Evolutionary conservation across 1,284 basidiomycete species (phyloP), one percentile per base, ranked within the genome.

Genomic region (Ceratobasidium sp.): DNA sequence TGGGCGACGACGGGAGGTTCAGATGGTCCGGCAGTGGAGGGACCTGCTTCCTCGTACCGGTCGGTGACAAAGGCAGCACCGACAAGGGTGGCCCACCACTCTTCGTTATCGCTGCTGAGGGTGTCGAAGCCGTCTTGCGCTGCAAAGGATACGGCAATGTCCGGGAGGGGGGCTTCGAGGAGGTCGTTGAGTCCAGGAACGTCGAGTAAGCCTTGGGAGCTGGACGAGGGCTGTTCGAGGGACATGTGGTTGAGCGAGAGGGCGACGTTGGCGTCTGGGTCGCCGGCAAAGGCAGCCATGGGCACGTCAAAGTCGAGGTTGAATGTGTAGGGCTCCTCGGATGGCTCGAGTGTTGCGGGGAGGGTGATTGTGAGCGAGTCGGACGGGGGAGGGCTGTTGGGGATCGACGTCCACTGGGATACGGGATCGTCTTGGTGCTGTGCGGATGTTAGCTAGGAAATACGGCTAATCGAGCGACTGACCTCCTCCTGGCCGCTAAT

Each of bases 251-350:
- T 49, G 27, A 65, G 27, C 2, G 62, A 65, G 50, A 65, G 17
- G 25, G 62, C 62, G 38, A 65, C 62, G 38, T 65, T 50, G 10
- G 62, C 62, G 35, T 65, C 62, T 20, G 62, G 62, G 38, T 65
- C 62, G 50, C 47, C 50, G 38, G 49, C 38, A 31, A 40, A 65
- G 49, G 62, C 22, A 2, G 49, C 62, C 62, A 65, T 65, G 49
- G 62, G 62, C 62, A 65, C 42, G 49, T 65, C 62, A 54, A 65
- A 65, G 50, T 65, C 62, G 49, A 65, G 62, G 50, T 42, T 43
- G 50, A 65, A 65, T 2, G 62, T 65, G 35, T 54, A 53, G 1
- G 62, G 50, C 20, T 54, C 42, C 20, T 65, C 62, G 27, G 62
- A 53, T n/a, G 62, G 62, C 13, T 42, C 32, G 50, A 65, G 49